Evolutionary conservation across 164 flowering plant species (phyloP).

Genomic region (Taxillus chinensis): DNA sequence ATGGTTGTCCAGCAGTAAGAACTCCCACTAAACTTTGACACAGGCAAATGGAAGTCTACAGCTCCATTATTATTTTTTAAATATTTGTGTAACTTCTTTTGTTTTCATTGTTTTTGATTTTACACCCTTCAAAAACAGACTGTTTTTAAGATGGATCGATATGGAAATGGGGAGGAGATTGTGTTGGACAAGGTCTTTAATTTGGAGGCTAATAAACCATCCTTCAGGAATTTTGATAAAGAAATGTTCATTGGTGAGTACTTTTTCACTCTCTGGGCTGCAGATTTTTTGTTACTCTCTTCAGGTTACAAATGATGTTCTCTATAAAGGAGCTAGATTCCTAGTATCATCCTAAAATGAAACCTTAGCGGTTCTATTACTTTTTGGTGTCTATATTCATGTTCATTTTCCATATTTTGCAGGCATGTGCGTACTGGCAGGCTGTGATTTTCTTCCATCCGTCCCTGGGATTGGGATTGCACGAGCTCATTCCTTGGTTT

Average conservation of each 20-base stretch:
- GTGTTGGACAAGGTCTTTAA: slow-evolving; percentile 42
- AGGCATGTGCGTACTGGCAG: slow-evolving; percentile 89
- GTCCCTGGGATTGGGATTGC: slow-evolving; percentile 71
- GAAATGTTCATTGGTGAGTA: slow-evolving; percentile 51
- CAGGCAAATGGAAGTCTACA: slow-evolving; percentile 9
- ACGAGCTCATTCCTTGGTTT: slow-evolving; percentile 51
- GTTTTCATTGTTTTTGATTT: slow-evolving; percentile 11
- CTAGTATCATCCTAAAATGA: too few species aligned
- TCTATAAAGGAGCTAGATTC: too few species aligned
- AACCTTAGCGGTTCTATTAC: too few species aligned
- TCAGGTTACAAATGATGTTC: too few species aligned
- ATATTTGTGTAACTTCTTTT: slow-evolving; percentile 1
- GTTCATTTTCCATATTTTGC: slow-evolving; percentile 6
- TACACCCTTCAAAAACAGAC: slow-evolving; percentile 23
- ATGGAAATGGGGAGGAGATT: slow-evolving; percentile 76
- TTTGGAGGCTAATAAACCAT: slow-evolving; percentile 28
- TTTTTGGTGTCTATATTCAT: too few species aligned
- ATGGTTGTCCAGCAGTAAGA: slow-evolving; percentile 74
- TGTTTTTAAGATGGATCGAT: slow-evolving; percentile 72
- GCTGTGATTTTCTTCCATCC: slow-evolving; percentile 84
- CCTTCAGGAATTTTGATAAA: slow-evolving; percentile 39
- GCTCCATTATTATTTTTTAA: slow-evolving; percentile 1
- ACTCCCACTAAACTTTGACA: slow-evolving; percentile 11
- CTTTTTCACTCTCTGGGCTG: neutral
- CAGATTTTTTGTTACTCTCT: too few species aligned